phyloP scores from a whole-genome alignment of 129 eudicot species.

The Oenanthe sinensis region DNA sequence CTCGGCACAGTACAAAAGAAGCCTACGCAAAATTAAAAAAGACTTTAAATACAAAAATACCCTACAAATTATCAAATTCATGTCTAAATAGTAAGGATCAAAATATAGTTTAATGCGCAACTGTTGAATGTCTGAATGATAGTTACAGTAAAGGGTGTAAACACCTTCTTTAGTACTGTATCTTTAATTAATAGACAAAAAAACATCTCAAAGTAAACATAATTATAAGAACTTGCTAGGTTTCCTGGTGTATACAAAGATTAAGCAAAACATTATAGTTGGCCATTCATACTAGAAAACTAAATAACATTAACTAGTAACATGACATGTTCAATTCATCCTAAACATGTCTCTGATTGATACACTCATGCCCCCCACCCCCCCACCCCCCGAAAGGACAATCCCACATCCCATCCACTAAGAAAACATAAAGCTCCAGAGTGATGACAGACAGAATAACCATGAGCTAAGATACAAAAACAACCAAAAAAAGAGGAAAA shows the following conservation, averaged over 20 bases:
- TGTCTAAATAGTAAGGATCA: background rate
- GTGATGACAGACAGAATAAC: background rate
- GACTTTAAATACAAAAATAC: background rate
- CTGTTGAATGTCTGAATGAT: background rate
- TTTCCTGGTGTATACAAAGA: background rate
- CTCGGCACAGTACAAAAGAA: constrained; percentile 58
- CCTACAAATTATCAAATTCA: background rate
- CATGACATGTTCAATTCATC: background rate
- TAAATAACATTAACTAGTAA: background rate
- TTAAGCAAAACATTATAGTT: background rate
- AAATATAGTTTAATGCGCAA: background rate
- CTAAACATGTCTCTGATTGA: background rate
- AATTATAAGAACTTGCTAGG: background rate
- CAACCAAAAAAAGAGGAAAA: background rate
- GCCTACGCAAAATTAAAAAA: constrained; percentile 20
- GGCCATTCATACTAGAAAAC: background rate
- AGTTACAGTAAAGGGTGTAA: background rate
- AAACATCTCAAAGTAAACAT: background rate
- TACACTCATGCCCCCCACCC: background rate
- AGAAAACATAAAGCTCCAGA: background rate
- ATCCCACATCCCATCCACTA: background rate
- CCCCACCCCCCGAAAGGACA: too few species aligned
- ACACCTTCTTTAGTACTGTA: background rate
- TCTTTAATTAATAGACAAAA: background rate
- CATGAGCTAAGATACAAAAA: background rate